A percentile compares a stretch with the other conserved stretches of the same genome.
Conservation (phyloP, 2,329 filamentous ascomycete genomes). For the Fusarium tricinctum region DNA sequence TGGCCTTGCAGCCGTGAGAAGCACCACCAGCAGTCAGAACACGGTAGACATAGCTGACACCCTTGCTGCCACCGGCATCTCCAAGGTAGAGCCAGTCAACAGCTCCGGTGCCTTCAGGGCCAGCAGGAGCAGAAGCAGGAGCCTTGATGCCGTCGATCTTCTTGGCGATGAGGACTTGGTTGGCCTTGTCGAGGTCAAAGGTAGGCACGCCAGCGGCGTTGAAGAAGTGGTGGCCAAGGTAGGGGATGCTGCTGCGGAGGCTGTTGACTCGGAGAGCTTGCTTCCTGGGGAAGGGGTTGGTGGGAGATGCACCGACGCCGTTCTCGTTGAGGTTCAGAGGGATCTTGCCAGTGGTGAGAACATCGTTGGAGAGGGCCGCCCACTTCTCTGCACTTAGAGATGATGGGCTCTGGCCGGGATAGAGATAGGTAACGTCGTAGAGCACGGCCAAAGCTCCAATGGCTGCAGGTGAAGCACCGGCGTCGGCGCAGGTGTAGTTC, state of each 20-base stretch:
- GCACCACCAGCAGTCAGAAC: conserved; percentile 68
- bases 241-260: conserved; percentile 52
- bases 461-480: conserved; percentile 55
- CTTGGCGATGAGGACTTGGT: conserved; percentile 59
- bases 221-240: conserved; percentile 78
- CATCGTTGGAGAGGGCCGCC: conserved; percentile 56
- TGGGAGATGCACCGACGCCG: conserved; percentile 57
- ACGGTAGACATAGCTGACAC: conserved; percentile 64
- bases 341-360: conserved; percentile 58
- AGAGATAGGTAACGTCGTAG: conserved; percentile 69
- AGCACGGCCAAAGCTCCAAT: conserved; percentile 71
- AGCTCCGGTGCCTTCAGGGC: conserved; percentile 64
- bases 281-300: conserved; percentile 61
- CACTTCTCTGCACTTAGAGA: conserved; percentile 59
- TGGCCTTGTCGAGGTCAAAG: conserved; percentile 66
- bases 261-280: conserved; percentile 58
- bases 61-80: conserved; percentile 57
- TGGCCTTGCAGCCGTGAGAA: conserved; percentile 59
- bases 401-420: conserved; percentile 58
- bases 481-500: conserved; percentile 74
- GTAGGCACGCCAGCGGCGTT: conserved; percentile 66
- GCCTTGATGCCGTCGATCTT: conserved; percentile 66
- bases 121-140: conserved; percentile 62
- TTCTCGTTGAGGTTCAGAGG: conserved; percentile 64
- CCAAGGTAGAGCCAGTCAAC: conserved; percentile 69